Conservation (phyloP, 768 basidiomycete genomes). For the Phylloporus sp. region DNA sequence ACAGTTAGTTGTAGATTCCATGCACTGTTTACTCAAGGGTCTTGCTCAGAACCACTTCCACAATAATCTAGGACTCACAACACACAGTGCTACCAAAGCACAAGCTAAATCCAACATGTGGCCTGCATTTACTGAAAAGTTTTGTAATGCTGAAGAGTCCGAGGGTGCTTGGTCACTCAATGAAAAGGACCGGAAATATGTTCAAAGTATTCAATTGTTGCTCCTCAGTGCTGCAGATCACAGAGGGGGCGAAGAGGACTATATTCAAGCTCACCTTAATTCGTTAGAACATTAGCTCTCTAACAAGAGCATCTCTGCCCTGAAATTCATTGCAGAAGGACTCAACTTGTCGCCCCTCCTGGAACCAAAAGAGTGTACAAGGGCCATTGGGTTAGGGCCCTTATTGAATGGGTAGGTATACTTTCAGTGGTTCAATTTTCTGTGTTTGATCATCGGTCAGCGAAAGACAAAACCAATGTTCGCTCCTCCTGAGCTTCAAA, state of each 20-base stretch:
- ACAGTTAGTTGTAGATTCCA: conserved; percentile 21
- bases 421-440: no score
- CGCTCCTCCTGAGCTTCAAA: neutral
- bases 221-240: neutral
- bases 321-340: neutral
- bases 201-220: neutral
- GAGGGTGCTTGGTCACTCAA: neutral
- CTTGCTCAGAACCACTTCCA: neutral
- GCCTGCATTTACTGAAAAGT: neutral
- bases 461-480: neutral
- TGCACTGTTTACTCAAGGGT: conserved; percentile 26
- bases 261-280: neutral
- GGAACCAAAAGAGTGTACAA: neutral
- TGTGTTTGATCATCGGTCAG: no score
- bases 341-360: neutral
- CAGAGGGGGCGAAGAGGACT: neutral
- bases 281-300: neutral
- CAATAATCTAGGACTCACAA: neutral
- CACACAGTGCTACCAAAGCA: neutral
- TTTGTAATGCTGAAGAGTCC: no score
- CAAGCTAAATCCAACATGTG: neutral
- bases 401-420: neutral
- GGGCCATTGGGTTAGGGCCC: neutral
- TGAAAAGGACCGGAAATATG: neutral
- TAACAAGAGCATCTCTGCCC: neutral